These are phyloP conservation scores for Daedaleopsis sinensis DNA, from an alignment of 768 basidiomycete species.

Conservation along the genomic window DNA sequence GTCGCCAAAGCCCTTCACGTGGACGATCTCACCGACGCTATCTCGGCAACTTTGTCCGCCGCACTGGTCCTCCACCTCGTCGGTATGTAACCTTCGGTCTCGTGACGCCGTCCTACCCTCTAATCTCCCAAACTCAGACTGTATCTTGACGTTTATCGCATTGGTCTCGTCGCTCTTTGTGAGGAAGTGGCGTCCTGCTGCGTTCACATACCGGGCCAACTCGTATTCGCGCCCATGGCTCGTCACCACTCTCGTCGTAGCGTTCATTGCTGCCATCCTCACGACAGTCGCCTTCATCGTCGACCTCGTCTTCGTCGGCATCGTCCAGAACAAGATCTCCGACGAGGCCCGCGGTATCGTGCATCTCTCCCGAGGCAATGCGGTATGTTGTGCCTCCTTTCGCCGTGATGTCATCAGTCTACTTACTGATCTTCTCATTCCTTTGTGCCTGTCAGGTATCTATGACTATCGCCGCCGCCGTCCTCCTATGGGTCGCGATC, in stretches of 20 bases:
- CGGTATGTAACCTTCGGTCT: conserved; percentile 35
- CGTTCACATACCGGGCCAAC: conserved; percentile 21
- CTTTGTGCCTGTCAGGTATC: conserved; percentile 41
- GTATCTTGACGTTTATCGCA: conserved; percentile 53
- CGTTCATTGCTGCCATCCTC: conserved; percentile 44
- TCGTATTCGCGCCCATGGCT: conserved; percentile 40
- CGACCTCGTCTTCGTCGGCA: conserved; percentile 52
- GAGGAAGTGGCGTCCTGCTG: conserved; percentile 39
- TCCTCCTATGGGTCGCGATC: conserved; percentile 51
- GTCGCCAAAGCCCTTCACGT: conserved; percentile 50
- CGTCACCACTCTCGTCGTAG: conserved; percentile 40
- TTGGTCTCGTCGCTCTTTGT: conserved; percentile 50
- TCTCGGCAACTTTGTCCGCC: conserved; percentile 48
- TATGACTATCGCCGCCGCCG: conserved; percentile 54
- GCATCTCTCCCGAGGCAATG: conserved; percentile 52
- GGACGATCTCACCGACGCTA: conserved; percentile 35
- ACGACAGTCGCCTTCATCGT: conserved; percentile 56
- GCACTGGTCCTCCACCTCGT: conserved; percentile 59
- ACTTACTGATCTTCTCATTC: conserved; percentile 2
- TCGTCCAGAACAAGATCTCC: conserved; percentile 45
- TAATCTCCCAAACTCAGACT: conserved; percentile 36
- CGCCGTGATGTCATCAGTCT: conserved; percentile 6
- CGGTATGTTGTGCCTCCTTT: conserved; percentile 35
- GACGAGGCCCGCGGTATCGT: conserved; percentile 45
- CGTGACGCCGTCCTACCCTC: conserved; percentile 5